Percentiles rank a stretch among this genome's conserved stretches.
phyloP scores from a whole-genome alignment of 331 rosid genomes.

The Malus hybrid region DNA sequence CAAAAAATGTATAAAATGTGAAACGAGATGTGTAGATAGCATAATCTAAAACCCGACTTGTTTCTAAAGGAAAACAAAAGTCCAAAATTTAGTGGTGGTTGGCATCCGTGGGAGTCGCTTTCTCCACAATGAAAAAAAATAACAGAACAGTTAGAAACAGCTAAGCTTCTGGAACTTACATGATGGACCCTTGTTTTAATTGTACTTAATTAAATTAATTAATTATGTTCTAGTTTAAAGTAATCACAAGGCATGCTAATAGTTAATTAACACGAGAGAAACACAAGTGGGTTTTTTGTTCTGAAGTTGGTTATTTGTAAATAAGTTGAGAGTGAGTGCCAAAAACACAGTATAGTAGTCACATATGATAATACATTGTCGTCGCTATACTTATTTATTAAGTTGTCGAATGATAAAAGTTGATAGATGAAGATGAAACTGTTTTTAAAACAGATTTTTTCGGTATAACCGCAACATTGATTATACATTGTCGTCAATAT shows the following conservation, averaged over 20 bases:
- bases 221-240: not conserved
- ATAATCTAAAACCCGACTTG: not conserved
- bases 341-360: not conserved
- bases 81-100: constrained; percentile 9
- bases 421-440: not conserved
- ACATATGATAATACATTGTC: not conserved
- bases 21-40: no score
- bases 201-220: no score
- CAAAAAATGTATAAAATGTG: no score
- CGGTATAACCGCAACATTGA: rapidly evolving
- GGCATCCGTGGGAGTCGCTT: constrained; percentile 23
- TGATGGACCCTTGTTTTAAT: not conserved
- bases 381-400: not conserved
- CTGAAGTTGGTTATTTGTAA: not conserved
- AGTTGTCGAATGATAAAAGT: not conserved
- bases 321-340: not conserved
- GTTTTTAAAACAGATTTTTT: no score
- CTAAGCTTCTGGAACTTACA: constrained; percentile 28
- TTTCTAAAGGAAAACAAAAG: constrained; percentile 4
- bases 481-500: no score
- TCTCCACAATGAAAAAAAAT: constrained; percentile 15
- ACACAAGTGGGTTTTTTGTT: not conserved
- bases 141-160: constrained; percentile 15
- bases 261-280: not conserved
- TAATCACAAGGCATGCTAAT: not conserved